phyloP scores from a whole-genome alignment of 768 basidiomycete species.

The Rhodosporidiobolus odoratus region DNA sequence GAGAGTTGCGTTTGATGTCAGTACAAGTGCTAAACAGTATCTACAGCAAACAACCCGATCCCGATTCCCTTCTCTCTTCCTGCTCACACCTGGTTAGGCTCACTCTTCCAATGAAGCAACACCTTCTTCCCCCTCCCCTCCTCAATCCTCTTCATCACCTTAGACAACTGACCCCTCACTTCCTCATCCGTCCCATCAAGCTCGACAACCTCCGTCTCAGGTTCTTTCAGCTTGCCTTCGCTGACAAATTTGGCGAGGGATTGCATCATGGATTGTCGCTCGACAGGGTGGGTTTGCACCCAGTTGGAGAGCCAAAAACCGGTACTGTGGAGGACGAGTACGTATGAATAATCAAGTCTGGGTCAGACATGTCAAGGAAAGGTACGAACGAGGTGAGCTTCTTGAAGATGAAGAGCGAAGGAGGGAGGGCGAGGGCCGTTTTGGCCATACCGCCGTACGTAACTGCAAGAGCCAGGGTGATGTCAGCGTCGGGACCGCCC shows the following conservation, averaged over 20 bases:
- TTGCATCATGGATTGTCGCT: slow-evolving; percentile 55
- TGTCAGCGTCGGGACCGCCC: not conserved
- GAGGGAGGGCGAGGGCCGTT: slow-evolving; percentile 67
- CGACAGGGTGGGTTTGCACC: slow-evolving; percentile 45
- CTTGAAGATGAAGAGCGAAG: slow-evolving; percentile 77
- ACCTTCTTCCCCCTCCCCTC: slow-evolving; percentile 55
- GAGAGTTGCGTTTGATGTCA: too few relatives aligned
- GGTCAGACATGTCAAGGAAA: slow-evolving; percentile 18
- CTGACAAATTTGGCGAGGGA: slow-evolving; percentile 17
- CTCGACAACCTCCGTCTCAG: slow-evolving; percentile 63
- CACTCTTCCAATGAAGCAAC: slow-evolving; percentile 46
- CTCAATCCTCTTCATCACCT: slow-evolving; percentile 46
- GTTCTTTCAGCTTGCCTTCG: slow-evolving; percentile 58
- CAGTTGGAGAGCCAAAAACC: slow-evolving; percentile 40
- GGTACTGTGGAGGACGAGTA: slow-evolving; percentile 11
- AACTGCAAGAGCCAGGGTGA: too few relatives aligned
- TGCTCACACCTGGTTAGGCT: too few relatives aligned
- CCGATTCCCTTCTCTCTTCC: not conserved
- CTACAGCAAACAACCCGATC: not conserved
- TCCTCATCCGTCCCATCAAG: slow-evolving; percentile 52
- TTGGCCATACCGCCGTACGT: slow-evolving; percentile 91
- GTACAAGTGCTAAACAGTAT: too few relatives aligned
- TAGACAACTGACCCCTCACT: slow-evolving; percentile 45
- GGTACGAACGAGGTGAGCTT: slow-evolving; percentile 70
- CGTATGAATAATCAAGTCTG: not conserved